Conservation (phyloP, 495 filamentous ascomycete genomes). For the Aspergillus leporis region DNA sequence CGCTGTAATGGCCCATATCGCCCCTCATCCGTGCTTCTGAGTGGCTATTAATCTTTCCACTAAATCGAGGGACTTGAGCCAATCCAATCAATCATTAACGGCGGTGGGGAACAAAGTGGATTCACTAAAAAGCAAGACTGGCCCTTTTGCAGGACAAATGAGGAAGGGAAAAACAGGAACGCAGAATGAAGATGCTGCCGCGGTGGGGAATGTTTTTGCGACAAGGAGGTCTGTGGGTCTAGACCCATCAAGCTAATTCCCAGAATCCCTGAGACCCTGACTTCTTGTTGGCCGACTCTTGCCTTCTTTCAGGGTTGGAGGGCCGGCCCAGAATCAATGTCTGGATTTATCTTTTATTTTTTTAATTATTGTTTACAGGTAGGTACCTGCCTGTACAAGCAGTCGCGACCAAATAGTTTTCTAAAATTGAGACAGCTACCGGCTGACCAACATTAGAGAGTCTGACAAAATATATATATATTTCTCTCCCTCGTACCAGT, state of each 20-base stretch:
- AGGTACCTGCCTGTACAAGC: too few relatives aligned
- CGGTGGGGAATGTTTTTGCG: constrained; percentile 1
- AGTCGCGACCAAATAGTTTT: too few relatives aligned
- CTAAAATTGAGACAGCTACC: too few relatives aligned
- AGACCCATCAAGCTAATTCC: not conserved
- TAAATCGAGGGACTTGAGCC: not conserved
- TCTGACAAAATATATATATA: not conserved
- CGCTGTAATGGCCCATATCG: not conserved
- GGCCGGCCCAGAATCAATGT: not conserved
- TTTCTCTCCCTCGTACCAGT: not conserved
- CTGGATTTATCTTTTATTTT: not conserved
- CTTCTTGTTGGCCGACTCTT: not conserved
- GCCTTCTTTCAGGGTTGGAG: not conserved
- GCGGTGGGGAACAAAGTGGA: not conserved
- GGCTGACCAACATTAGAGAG: too few relatives aligned
- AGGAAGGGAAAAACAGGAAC: not conserved
- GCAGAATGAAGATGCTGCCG: constrained; percentile 6
- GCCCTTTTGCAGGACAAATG: not conserved
- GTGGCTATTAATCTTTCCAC: not conserved
- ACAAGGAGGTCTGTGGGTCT: constrained; percentile 3
- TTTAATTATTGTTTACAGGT: not conserved
- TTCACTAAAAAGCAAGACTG: not conserved
- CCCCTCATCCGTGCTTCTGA: not conserved
- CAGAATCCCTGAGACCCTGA: constrained; percentile 8
- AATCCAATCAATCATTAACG: constrained; percentile 2